Base-by-base conservation (phyloP, 805 yeast genomes). In the Yamadazyma sp. region DNA sequence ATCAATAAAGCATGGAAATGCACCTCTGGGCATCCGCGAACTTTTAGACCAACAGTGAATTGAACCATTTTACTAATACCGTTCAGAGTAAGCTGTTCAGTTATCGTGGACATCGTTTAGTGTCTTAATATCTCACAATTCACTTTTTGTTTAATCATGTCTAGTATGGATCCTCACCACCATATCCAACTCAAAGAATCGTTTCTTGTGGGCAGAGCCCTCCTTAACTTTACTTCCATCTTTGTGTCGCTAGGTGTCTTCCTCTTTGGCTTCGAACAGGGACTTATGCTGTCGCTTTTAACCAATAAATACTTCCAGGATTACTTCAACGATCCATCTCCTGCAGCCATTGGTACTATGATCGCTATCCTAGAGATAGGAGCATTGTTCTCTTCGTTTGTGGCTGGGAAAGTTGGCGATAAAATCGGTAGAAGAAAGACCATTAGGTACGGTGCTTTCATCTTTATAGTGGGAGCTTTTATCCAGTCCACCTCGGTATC, bases 331-430 rank as follows among this genome's bases (percentile, higher is more conserved):
- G 45, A 68, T 36, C 77, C 77, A 6, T 46, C 60, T 9, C 72
- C 75, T 3, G 68, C 62, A 1, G 66, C 50, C 7, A 50, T 64
- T 6, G 73, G 74, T 14, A 63, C 73, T 20, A 69, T 71, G 71
- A 71, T 71, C 30, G 73, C 77, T 13, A 69, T 73, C 27, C 57
- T 73, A 41, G 78, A 74, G 44, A 62, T 71, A 15, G 80, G 80
- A 1, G 77, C 78, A 1, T 58, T 75, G 32, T 47, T 68, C 28
- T 75, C 78, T 4, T 68, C 76, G 8, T 62, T 75, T 33, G 54
- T 64, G 30, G 75, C 76, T 2, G 75, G 76, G 5, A 63, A 59
- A 43, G 59, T 66, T 6, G 77, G 78, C 16, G 79, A 73, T 53
- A 53, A 52, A 38, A 62, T 70, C 9, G 79, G 79, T 12, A 58